Evolutionary conservation across 2,329 filamentous ascomycete genomes (phyloP).

Genomic region (Colletotrichum limetticola): DNA sequence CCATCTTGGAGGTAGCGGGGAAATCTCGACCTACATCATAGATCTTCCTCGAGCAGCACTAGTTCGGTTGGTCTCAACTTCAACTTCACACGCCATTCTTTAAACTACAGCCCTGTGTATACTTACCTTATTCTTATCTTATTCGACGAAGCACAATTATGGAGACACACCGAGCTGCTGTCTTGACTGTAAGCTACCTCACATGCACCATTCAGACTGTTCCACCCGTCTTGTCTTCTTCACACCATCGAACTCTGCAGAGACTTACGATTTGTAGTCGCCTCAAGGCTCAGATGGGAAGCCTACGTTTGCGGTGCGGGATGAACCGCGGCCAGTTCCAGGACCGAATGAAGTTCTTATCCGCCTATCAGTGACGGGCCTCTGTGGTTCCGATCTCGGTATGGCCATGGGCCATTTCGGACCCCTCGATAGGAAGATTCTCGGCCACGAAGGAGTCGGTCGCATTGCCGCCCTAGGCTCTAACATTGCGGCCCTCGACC

Average conservation of each 20-base stretch:
- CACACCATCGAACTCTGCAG: background rate
- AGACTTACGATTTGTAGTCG: background rate
- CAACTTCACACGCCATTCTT: background rate
- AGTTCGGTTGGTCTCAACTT: background rate
- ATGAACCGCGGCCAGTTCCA: constrained; percentile 14
- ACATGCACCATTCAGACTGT: no score
- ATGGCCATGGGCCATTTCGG: constrained; percentile 51
- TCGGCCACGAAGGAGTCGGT: constrained; percentile 59
- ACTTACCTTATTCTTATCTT: background rate
- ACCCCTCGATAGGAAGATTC: constrained; percentile 44
- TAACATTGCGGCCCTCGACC: constrained; percentile 41
- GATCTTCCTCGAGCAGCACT: background rate
- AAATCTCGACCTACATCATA: background rate
- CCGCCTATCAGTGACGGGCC: constrained; percentile 46
- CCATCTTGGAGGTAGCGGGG: background rate
- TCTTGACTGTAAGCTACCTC: background rate
- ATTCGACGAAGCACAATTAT: background rate
- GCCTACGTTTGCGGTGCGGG: constrained; percentile 14
- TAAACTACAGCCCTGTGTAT: background rate
- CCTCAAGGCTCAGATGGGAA: background rate
- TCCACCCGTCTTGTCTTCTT: background rate
- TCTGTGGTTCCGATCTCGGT: constrained; percentile 52
- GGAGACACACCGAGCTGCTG: background rate
- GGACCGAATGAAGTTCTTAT: constrained; percentile 45
- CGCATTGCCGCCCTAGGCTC: constrained; percentile 49